Conservation (phyloP, 257 asterid species). For the Paulownia fortunei region DNA sequence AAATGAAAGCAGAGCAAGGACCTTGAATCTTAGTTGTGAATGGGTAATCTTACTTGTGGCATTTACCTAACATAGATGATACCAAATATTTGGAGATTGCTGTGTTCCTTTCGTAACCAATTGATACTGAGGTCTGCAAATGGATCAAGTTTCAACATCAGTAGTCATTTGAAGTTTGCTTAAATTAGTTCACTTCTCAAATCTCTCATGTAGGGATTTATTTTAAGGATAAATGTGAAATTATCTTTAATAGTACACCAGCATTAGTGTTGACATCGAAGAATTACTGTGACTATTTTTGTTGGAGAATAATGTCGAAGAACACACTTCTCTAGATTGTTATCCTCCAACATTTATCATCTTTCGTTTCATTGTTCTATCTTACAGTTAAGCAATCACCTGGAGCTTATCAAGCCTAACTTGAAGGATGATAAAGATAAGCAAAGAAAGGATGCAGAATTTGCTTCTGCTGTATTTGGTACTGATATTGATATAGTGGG, state of each 20-base stretch:
- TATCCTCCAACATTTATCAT: background rate
- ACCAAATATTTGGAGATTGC: background rate
- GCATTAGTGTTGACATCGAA: background rate
- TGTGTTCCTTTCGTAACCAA: background rate
- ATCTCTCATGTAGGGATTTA: background rate
- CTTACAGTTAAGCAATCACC: conserved; percentile 81
- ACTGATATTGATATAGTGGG: conserved; percentile 72
- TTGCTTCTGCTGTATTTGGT: conserved; percentile 73
- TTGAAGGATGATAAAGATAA: conserved; percentile 77
- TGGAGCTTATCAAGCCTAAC: conserved; percentile 93
- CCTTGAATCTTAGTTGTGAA: conserved; percentile 6
- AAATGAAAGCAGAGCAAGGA: background rate
- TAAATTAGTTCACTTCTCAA: background rate
- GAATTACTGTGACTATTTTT: background rate
- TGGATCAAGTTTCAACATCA: background rate
- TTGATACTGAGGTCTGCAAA: background rate
- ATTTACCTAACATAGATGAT: background rate
- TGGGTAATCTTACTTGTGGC: conserved; percentile 10
- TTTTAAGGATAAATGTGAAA: background rate
- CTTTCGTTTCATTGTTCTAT: conserved; percentile 6
- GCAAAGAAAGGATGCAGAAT: conserved; percentile 79
- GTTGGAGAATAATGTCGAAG: background rate
- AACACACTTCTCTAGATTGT: background rate
- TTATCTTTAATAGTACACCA: conserved; percentile 4
- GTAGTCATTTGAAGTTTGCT: background rate